phyloP scores from a whole-genome alignment of 2,329 filamentous ascomycete genomes.

The Calonectria naviculata region DNA sequence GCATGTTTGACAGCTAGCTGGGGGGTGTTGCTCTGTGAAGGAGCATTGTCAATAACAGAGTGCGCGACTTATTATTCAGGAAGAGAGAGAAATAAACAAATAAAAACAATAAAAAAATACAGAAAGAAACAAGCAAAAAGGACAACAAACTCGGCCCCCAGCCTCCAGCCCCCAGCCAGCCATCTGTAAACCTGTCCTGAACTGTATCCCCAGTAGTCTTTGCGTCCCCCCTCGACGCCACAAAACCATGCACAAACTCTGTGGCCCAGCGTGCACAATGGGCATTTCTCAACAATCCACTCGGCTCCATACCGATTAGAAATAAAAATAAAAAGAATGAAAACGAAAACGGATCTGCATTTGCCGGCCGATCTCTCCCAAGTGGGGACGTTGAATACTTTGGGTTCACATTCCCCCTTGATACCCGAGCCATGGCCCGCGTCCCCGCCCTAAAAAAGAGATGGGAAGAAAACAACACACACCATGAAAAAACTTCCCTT shows the following conservation, averaged over 20 bases:
- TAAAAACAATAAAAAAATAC: too few relatives aligned
- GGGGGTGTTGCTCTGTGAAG: not conserved
- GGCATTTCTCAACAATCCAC: not conserved
- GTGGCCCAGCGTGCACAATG: not conserved
- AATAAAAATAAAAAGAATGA: not conserved
- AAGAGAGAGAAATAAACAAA: too few relatives aligned
- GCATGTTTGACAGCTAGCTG: not conserved
- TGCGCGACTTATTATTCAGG: not conserved
- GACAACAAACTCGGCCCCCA: too few relatives aligned
- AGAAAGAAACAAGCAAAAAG: not conserved
- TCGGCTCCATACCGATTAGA: not conserved
- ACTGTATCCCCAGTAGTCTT: not conserved
- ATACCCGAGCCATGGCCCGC: constrained; percentile 40
- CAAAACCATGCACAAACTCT: not conserved
- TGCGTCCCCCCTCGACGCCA: constrained; percentile 1
- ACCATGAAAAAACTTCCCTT: not conserved
- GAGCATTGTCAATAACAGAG: not conserved
- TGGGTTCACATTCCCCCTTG: constrained; percentile 37
- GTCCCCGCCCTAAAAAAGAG: not conserved
- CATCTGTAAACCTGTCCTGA: constrained; percentile 5
- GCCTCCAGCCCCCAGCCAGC: too few relatives aligned
- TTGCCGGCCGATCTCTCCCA: not conserved
- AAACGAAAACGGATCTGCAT: constrained; percentile 2
- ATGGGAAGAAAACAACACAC: not conserved
- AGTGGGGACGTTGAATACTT: constrained; percentile 1